phyloP scores from a whole-genome alignment of 495 filamentous ascomycete genomes.

The Trichocladium antarcticum region DNA sequence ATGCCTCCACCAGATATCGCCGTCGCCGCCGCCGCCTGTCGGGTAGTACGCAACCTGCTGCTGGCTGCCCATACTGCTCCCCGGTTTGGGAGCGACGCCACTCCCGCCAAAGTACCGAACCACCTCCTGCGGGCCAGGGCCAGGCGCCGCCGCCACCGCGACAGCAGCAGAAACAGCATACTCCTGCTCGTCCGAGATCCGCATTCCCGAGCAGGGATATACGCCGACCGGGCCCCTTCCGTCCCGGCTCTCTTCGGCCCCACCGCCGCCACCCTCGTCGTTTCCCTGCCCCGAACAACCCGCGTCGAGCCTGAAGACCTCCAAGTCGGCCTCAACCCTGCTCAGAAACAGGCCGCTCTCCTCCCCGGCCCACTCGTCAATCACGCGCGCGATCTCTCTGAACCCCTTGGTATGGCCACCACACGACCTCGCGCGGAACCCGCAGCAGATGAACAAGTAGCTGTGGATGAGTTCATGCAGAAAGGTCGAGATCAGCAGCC shows the following conservation, averaged over 20 bases:
- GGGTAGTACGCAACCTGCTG: neutral
- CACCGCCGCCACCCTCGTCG: neutral
- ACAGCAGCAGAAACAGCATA: neutral
- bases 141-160: too few relatives aligned
- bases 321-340: constrained; percentile 44
- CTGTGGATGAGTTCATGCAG: constrained; percentile 49
- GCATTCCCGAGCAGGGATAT: constrained; percentile 24
- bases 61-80: neutral
- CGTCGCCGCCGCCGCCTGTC: neutral
- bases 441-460: constrained; percentile 46
- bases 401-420: constrained; percentile 47
- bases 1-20: neutral
- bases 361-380: constrained; percentile 43
- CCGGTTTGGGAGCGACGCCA: neutral
- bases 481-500: constrained; percentile 46
- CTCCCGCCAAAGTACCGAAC: neutral
- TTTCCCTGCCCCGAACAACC: neutral
- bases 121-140: neutral
- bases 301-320: constrained; percentile 27
- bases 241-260: neutral
- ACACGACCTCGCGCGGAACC: constrained; percentile 36
- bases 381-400: constrained; percentile 36
- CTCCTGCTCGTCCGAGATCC: constrained; percentile 12
- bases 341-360: constrained; percentile 36
- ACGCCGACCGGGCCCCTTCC: neutral